phyloP scores from a whole-genome alignment of 495 filamentous ascomycete genomes.

The Xylaria scruposa region DNA sequence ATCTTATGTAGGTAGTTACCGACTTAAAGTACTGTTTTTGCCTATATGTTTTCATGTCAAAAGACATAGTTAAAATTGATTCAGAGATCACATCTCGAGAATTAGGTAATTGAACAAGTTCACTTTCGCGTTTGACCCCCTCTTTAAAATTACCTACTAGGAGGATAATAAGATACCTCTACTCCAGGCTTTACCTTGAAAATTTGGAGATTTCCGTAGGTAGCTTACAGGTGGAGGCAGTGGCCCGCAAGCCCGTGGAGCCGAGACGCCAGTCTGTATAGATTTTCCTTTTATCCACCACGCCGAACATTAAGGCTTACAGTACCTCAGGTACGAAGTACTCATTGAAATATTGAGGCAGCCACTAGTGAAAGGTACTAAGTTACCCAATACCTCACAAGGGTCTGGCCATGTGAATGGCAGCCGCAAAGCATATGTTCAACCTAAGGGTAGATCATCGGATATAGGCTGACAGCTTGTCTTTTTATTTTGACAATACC shows the following conservation, averaged over 20 bases:
- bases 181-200: not conserved
- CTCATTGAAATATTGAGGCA: not conserved
- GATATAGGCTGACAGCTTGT: not conserved
- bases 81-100: not conserved
- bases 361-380: not conserved
- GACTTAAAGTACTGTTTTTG: not conserved
- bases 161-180: too few species aligned
- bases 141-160: too few species aligned
- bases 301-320: not conserved
- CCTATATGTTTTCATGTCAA: not conserved
- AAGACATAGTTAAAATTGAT: not conserved
- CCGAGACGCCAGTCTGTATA: slow-evolving; percentile 8
- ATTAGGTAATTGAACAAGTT: not conserved
- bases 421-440: not conserved
- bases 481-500: not conserved
- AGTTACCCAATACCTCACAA: not conserved
- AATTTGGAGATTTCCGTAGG: not conserved
- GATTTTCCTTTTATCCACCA: not conserved
- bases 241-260: slow-evolving; percentile 14
- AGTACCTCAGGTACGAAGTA: not conserved
- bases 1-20: slow-evolving; percentile 1
- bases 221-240: not conserved
- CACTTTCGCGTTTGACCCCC: not conserved
- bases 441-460: not conserved
- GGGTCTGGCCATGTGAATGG: not conserved